A percentile compares a stretch with the other conserved stretches of the same genome.
Conservation (phyloP, 202 grass and related monocot genomes). For the Zizania palustris region DNA sequence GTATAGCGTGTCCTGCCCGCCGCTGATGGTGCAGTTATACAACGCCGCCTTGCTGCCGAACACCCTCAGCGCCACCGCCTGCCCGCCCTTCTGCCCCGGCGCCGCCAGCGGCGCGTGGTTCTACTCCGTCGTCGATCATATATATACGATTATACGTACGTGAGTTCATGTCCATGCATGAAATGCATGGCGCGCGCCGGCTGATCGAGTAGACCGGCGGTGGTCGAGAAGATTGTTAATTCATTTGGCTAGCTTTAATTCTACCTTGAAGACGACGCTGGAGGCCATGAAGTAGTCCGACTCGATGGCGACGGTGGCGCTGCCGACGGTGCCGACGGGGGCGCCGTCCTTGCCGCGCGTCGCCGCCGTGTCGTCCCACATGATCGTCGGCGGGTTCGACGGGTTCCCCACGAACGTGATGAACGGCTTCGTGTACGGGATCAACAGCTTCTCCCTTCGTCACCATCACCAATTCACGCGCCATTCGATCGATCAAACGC, state of each 20-base stretch:
- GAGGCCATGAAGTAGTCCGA: slow-evolving; percentile 54
- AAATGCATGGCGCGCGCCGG: too few relatives aligned
- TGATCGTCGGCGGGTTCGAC: slow-evolving; percentile 43
- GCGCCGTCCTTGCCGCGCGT: slow-evolving; percentile 38
- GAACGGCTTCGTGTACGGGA: slow-evolving; percentile 53
- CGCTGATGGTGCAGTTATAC: slow-evolving; percentile 51
- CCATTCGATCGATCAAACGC: too few relatives aligned
- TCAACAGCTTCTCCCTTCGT: slow-evolving; percentile 46
- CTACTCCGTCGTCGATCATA: not conserved
- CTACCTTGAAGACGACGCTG: slow-evolving; percentile 49
- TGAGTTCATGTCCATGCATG: not conserved
- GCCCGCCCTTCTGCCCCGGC: slow-evolving; percentile 42
- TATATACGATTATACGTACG: too few relatives aligned
- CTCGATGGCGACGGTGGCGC: slow-evolving; percentile 47
- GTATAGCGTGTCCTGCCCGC: slow-evolving; percentile 59
- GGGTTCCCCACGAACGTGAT: slow-evolving; percentile 46
- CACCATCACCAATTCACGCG: too few relatives aligned
- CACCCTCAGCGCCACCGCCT: slow-evolving; percentile 58
- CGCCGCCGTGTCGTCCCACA: slow-evolving; percentile 51
- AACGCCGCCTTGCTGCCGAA: slow-evolving; percentile 56
- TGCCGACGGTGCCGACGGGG: slow-evolving; percentile 43
- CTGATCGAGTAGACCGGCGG: not conserved
- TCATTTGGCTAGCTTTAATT: too few relatives aligned
- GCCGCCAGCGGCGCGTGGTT: slow-evolving; percentile 42
- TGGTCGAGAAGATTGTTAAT: not conserved